These are phyloP conservation scores for Przewalskia tangutica DNA, from an alignment of 257 asterid genomes.

Conservation along the genomic window DNA sequence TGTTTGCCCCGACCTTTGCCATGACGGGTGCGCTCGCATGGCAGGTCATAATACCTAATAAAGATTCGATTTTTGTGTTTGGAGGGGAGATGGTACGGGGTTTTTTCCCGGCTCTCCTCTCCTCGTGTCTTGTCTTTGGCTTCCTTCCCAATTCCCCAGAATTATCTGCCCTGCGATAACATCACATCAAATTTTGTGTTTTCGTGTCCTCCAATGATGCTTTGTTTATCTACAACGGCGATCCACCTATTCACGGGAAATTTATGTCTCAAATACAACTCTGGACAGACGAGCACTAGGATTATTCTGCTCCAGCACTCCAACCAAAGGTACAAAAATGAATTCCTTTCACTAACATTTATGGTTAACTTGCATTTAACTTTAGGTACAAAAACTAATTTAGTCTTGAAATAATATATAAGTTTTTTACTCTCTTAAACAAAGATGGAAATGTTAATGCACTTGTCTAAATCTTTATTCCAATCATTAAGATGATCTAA, in stretches of 20 bases:
- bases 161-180: neutral
- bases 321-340: neutral
- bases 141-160: neutral
- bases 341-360: neutral
- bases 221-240: neutral
- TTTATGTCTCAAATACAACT: neutral
- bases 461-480: too few species aligned
- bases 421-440: too few species aligned
- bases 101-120: constrained; percentile 34
- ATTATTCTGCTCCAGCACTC: neutral
- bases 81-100: constrained; percentile 50
- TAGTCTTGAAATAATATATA: too few species aligned
- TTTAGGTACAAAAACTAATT: too few species aligned
- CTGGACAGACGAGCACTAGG: neutral
- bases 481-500: too few species aligned
- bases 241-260: too few species aligned
- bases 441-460: too few species aligned
- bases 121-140: constrained; percentile 4
- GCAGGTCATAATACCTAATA: constrained; percentile 45
- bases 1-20: constrained; percentile 40
- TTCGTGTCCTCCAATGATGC: neutral
- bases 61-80: constrained; percentile 15
- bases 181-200: neutral
- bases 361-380: neutral
- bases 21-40: constrained; percentile 71